Evolutionary conservation across 768 basidiomycete species (phyloP), one percentile per base, ranked within the genome.

Genomic region (Paxillus rubicundulus): DNA sequence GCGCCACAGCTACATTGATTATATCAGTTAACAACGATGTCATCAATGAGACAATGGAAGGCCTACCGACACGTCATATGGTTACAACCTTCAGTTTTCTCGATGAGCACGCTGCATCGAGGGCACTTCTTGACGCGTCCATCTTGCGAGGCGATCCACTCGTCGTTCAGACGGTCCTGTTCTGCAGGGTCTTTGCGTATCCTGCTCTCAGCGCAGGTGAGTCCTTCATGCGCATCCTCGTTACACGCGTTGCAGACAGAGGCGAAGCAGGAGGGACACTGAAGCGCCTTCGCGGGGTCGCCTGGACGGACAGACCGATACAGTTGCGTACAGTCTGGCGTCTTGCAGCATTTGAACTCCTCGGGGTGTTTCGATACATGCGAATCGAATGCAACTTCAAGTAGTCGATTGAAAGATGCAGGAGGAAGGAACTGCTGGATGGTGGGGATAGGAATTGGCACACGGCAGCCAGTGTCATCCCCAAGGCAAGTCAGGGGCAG

Each of bases 401-500:
- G 70, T 28, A 91, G 53, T 0, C 74, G 70, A 43, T 82, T 76
- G 59, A 88, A 82, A 24, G 85, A 78, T 9, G 65, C 66, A 1
- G 75, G 63, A 0, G 77, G 61, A 2, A 91, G 74, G 1, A 86
- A 59, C 10, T 72, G 68, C 32, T 77, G 78, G 5, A 85, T 82
- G 10, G 73, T 66, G 5, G 64, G 56, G 14, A 89, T 72, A 2
- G 87, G 70, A 13, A 92, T 76, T 5, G 65, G 75, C 32, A 76
- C 67, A 0, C 71, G 62, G 62, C 89, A 92, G 41, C 68, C 77
- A 5, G 76, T 80, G n/a, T 81, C 78, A 53, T 82, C 72, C 8
- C 85, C 89, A 0, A 90, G 72, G 58, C 89, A 92, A 6, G 68
- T 77, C 30, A 91, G 63, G 3, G 90, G 88, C 62, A 91, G 85